Evolutionary conservation across 331 rosid species (phyloP), one percentile per base, ranked within the genome.

Genomic region (Stylosanthes scabra): DNA sequence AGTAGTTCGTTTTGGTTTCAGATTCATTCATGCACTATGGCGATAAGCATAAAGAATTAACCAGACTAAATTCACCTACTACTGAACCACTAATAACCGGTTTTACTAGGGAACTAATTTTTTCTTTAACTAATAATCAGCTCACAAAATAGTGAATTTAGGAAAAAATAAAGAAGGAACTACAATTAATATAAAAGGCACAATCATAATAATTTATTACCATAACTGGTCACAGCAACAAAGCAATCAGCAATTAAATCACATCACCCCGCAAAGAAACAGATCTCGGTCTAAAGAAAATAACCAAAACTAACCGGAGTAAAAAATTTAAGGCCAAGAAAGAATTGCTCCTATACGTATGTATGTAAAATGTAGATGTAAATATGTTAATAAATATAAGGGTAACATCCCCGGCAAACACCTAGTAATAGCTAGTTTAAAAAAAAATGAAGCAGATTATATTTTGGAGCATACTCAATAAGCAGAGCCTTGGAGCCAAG

Each of bases 351-450:
- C 82, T 78, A 60, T 81, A 51, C 47, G 63, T 72, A 75, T 79
- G 46, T 70, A 63, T 74, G 59, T 49, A n/a, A 49, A 34, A 6
- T 51, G 58, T 51, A 52, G 14, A 52, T 52, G 58, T 61, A 28
- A 71, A 52, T n/a, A 52, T 52, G 58, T n/a, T 61, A 28, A 71
- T 66, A 71, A 59, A 80, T 76, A 71, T 55, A 78, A 74, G 75
- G 92, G 86, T 81, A 85, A 79, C 80, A 74, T 55, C 85, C 84
- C 74, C 4, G 49, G 68, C 75, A 74, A 74, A 79, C 73, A 44
- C 68, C 72, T 59, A 56, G 45, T 44, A 63, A 64, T 68, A 20
- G 25, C 39, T 34, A 34, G 39, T 34, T 54, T 61, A 42, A 3
- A 34, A 34, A 34, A 20, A 34, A 34, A 34, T 34, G 6, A 34